Evolutionary conservation across 2,329 filamentous ascomycete species (phyloP), one percentile per base, ranked within the genome.

Genomic region (Colletotrichum costaricense): DNA sequence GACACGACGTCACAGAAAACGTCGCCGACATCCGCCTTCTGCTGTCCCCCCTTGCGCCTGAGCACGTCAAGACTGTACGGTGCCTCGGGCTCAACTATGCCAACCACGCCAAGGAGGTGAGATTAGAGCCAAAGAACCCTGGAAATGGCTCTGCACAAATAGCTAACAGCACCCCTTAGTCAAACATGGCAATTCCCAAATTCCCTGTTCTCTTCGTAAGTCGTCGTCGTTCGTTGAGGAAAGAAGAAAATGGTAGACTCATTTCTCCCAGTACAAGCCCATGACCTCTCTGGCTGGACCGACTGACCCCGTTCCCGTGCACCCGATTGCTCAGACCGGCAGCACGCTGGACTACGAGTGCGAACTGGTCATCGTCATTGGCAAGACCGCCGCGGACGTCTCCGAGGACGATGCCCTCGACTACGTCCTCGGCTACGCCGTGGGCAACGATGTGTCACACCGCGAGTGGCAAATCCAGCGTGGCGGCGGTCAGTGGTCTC

Each of bases 361-460:
- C 80, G 94, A 96, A 83, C 87, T 96, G 7, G 92, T 95, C 16
- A 86, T 91, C 49, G 86, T 95, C 9, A 94, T 95, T 75, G 92
- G 93, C 28, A 92, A 91, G 81, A 84, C 88, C 73, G 92, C 91
- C 73, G 82, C 85, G 56, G 88, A 95, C 78, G 91, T 95, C 14
- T 81, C 90, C 1, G 92, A 93, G 82, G 85, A 86, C 1, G 82
- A 89, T 26, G 93, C 93, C 0, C 84, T 95, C n/a, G 84, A 92
- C 65, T 92, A 94, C 78, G 92, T 95, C 3, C 85, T 95, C 2
- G 94, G 94, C 5, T 95, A 95, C 79, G 87, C 91, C 2, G 88
- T 94, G 42, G 93, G 93, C 67, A 94, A 96, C 81, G 94, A 96
- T 80, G 89, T 96, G n/a, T 94, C 92, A 12, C 93, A 94, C 82